Evolutionary conservation across 306 rosid genomes (phyloP), one percentile per base, ranked within the genome.

Genomic region (Benincasa hispida): DNA sequence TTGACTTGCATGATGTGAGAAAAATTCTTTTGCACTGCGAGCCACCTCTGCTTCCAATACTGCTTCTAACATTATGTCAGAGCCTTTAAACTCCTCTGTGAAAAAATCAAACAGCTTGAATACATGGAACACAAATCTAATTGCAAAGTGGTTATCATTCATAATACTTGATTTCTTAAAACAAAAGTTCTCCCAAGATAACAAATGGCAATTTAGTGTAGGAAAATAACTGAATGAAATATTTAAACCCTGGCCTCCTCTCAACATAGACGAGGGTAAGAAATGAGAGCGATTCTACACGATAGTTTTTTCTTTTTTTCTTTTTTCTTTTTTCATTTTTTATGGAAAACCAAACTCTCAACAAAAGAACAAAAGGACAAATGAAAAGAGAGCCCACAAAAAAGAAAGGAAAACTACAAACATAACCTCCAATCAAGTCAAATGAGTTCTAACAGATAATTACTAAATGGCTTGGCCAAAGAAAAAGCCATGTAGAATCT

Each of bases 41-140:
- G 97, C 96, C 54, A 93, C 92, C 79, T 91, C 96, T 83, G 98
- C 91, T 88, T 91, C 97, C 82, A 91, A 54, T 45, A 90, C 76
- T 50, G 97, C 98, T 86, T 91, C 97, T 78, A 87, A 85, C 59
- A 93, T 84, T 79, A 89, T 66, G 80, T 91, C 93, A 37, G 93
- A 89, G 81, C 97, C 98, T 47, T 72, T 84, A 74, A 79, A 80
- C 39, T 85, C 85, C 60, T 78, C 97, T 90, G 88, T 78, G 83
- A 85, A 58, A 87, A 77, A 42, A 35, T 35, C 9, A 34, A 54
- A 25, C 42, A 22, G 13, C 55, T 39, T 68, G 12, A 66, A 24
- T 42, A 24, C n/a, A n/a, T 30, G 18, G 74, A 41, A 68, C 34
- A 68, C 45, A 34, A 53, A 30, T 74, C 77, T 14, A 73, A 28